Evolutionary conservation across 2,329 filamentous ascomycete species (phyloP).

Genomic region (Scedosporium aurantiacum): DNA sequence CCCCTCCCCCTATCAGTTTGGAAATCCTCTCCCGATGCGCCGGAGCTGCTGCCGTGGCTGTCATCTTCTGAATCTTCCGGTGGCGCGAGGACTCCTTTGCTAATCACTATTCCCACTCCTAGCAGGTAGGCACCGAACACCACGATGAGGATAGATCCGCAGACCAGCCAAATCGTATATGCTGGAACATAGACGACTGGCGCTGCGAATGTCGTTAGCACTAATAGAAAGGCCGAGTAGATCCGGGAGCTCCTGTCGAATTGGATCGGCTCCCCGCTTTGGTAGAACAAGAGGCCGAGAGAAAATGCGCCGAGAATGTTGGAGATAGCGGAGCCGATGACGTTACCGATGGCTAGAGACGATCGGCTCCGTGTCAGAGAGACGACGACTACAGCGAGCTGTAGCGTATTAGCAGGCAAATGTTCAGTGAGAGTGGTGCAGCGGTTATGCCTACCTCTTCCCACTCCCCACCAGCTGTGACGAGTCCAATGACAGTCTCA

Average conservation of each 20-base stretch:
- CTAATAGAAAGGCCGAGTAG: conserved; percentile 31
- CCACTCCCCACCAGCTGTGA: conserved; percentile 45
- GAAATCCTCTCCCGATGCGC: background rate
- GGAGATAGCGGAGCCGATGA: conserved; percentile 41
- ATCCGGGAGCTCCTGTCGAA: conserved; percentile 38
- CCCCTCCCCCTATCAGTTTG: background rate
- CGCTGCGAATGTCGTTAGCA: conserved; percentile 27
- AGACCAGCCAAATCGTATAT: conserved; percentile 12
- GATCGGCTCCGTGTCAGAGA: conserved; percentile 32
- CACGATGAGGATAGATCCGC: background rate
- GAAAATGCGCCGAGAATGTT: conserved; percentile 46
- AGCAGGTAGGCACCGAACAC: conserved; percentile 25
- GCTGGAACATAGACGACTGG: conserved; percentile 17
- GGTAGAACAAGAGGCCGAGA: conserved; percentile 34
- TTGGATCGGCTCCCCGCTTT: conserved; percentile 10
- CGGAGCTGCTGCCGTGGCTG: conserved; percentile 17
- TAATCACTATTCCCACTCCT: conserved; percentile 33
- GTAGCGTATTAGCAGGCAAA: background rate
- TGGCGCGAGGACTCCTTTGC: conserved; percentile 26
- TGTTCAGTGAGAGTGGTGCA: conserved; percentile 10
- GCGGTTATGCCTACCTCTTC: conserved; percentile 33
- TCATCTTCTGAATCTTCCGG: conserved; percentile 27
- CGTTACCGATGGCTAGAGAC: conserved; percentile 40
- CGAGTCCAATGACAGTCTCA: conserved; percentile 34
- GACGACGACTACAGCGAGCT: conserved; percentile 36